Evolutionary conservation across 2,329 filamentous ascomycete species (phyloP).

Genomic region (Cladophialophora psammophila): DNA sequence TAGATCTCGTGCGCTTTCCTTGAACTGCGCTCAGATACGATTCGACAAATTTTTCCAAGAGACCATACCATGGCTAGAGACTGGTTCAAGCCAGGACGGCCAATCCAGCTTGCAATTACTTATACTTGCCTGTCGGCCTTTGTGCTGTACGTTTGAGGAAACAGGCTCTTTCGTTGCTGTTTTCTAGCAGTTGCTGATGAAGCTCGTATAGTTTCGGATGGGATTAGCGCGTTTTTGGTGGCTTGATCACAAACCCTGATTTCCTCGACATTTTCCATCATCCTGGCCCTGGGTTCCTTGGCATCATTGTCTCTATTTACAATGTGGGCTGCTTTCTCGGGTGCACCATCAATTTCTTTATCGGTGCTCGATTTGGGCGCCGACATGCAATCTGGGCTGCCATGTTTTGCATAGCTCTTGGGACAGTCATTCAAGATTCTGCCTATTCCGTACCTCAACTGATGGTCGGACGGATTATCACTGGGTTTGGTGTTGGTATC

Average conservation of each 20-base stretch:
- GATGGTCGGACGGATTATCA: slow-evolving; percentile 57
- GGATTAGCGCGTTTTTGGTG: slow-evolving; percentile 49
- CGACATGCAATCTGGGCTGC: slow-evolving; percentile 47
- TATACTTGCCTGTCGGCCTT: slow-evolving; percentile 44
- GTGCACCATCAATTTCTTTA: slow-evolving; percentile 45
- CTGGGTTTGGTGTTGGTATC: slow-evolving; percentile 60
- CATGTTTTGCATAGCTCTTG: slow-evolving; percentile 45
- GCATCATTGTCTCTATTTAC: slow-evolving; percentile 40
- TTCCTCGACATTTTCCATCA: slow-evolving; percentile 41
- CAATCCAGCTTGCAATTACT: slow-evolving; percentile 47
- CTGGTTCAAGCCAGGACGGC: slow-evolving; percentile 23
- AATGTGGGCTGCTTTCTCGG: slow-evolving; percentile 41
- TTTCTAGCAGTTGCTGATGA: too few species aligned
- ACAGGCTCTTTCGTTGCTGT: too few species aligned
- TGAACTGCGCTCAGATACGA: slow-evolving; percentile 2
- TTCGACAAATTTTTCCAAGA: background rate
- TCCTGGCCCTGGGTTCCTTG: slow-evolving; percentile 21
- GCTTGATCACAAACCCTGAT: slow-evolving; percentile 44
- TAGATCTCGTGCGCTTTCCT: slow-evolving; percentile 13
- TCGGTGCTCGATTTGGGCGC: slow-evolving; percentile 46
- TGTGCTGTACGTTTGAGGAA: slow-evolving; percentile 21
- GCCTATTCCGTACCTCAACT: slow-evolving; percentile 45
- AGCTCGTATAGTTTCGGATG: slow-evolving; percentile 40
- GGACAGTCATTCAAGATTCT: slow-evolving; percentile 48
- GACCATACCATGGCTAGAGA: slow-evolving; percentile 15